Percentiles rank a stretch among this genome's conserved stretches.
These are phyloP conservation scores for Metarhizium brunneum DNA, from an alignment of 2,329 filamentous ascomycete genomes.

Conservation along the genomic window DNA sequence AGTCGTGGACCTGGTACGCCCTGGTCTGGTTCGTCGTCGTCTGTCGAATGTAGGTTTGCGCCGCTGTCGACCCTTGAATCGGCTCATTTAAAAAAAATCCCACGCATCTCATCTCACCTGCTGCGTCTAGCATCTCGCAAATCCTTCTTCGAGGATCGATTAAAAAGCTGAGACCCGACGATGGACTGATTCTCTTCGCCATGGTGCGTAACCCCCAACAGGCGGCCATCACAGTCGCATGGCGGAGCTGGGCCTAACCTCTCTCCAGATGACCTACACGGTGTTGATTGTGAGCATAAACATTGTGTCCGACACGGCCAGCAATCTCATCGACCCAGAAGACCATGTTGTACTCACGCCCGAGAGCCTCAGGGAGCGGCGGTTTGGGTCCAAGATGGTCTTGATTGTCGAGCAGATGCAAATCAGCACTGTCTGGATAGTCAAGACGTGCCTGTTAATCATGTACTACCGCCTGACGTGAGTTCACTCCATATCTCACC, in stretches of 20 bases:
- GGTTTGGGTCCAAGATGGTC: conserved; percentile 51
- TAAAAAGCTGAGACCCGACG: conserved; percentile 41
- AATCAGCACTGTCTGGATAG: conserved; percentile 46
- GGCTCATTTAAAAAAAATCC: not conserved
- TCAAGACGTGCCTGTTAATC: conserved; percentile 47
- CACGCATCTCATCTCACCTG: no score
- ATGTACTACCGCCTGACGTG: conserved; percentile 47
- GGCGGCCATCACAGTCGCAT: not conserved
- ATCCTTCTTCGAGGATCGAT: conserved; percentile 32
- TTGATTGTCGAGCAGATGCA: conserved; percentile 54
- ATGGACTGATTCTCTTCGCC: conserved; percentile 45
- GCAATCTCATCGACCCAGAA: conserved; percentile 48
- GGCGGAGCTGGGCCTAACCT: not conserved
- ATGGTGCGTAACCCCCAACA: conserved; percentile 27
- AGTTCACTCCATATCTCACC: conserved; percentile 11
- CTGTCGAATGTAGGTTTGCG: conserved; percentile 26
- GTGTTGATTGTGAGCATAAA: conserved; percentile 45
- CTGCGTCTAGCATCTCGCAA: conserved; percentile 23
- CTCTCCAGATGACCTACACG: conserved; percentile 36
- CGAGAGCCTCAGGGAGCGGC: conserved; percentile 28
- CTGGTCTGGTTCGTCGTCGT: conserved; percentile 28
- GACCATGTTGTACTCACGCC: conserved; percentile 33
- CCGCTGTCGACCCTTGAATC: not conserved
- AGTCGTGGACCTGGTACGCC: conserved; percentile 36
- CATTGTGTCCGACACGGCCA: conserved; percentile 42